Evolutionary conservation across 2,329 filamentous ascomycete genomes (phyloP).

Genomic region (Shiraia sp.): DNA sequence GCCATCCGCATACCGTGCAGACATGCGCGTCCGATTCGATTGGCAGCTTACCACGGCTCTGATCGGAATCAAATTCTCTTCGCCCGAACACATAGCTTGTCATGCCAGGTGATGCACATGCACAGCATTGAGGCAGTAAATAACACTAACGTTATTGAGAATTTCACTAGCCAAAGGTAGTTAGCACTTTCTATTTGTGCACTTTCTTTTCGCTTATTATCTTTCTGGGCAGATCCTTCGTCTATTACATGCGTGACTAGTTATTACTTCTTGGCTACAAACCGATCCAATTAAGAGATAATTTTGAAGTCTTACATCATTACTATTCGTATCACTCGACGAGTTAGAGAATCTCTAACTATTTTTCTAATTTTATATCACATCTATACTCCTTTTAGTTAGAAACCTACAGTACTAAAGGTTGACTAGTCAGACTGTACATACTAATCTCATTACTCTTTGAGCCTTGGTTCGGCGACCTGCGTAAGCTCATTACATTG

Average conservation of each 20-base stretch:
- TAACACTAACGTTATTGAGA: background rate
- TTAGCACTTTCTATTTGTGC: background rate
- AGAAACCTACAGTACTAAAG: background rate
- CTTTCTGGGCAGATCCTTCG: too few relatives aligned
- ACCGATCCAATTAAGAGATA: background rate
- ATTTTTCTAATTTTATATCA: background rate
- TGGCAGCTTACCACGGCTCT: too few relatives aligned
- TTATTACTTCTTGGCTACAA: background rate
- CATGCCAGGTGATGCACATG: too few relatives aligned
- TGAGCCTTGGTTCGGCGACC: background rate
- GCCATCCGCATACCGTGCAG: too few relatives aligned
- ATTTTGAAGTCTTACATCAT: background rate
- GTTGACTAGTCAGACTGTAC: background rate
- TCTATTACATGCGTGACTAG: too few relatives aligned
- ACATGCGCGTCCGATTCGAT: too few relatives aligned
- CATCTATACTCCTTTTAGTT: background rate
- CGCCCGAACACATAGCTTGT: too few relatives aligned
- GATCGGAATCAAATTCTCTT: too few relatives aligned
- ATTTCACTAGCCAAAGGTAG: background rate
- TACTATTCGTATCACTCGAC: background rate
- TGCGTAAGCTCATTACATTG: background rate
- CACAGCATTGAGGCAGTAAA: background rate
- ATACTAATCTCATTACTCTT: background rate
- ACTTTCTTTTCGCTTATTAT: background rate
- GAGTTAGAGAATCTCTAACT: background rate